Evolutionary conservation across 495 filamentous ascomycete species (phyloP).

Genomic region (Podospora appendiculata): DNA sequence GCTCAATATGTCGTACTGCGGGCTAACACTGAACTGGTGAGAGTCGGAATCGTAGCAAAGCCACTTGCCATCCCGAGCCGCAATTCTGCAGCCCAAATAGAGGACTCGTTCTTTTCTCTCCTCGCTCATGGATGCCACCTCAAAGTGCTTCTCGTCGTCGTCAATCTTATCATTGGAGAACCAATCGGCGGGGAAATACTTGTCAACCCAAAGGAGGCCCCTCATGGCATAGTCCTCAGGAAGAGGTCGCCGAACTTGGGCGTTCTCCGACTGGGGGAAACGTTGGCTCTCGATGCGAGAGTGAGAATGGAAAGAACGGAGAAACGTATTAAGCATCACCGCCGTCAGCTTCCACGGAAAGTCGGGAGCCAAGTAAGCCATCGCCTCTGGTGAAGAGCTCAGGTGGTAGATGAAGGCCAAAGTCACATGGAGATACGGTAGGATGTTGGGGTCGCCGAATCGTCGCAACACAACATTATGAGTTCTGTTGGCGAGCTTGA

Average conservation of each 20-base stretch:
- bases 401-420: slow-evolving; percentile 63
- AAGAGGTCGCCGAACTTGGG: slow-evolving; percentile 46
- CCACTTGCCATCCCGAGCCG: slow-evolving; percentile 26
- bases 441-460: slow-evolving; percentile 52
- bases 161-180: slow-evolving; percentile 63
- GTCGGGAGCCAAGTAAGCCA: slow-evolving; percentile 25
- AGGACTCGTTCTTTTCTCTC: slow-evolving; percentile 64
- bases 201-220: slow-evolving; percentile 63
- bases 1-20: slow-evolving; percentile 20
- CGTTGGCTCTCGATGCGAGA: slow-evolving; percentile 39
- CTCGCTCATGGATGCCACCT: slow-evolving; percentile 57
- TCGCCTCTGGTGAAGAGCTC: slow-evolving; percentile 41
- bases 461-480: slow-evolving; percentile 51
- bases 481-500: slow-evolving; percentile 22
- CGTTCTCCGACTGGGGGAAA: slow-evolving; percentile 49
- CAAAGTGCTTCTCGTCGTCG: slow-evolving; percentile 69
- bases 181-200: slow-evolving; percentile 62
- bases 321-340: slow-evolving; percentile 59
- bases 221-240: slow-evolving; percentile 79
- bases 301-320: slow-evolving; percentile 31
- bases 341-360: slow-evolving; percentile 64
- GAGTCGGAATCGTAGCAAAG: slow-evolving; percentile 24
- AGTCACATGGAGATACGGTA: slow-evolving; percentile 60
- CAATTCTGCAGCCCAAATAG: slow-evolving; percentile 58
- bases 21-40: slow-evolving; percentile 25